phyloP scores from a whole-genome alignment of 192 early-diverging fungal genomes.

The Umbelopsis ramanniana region DNA sequence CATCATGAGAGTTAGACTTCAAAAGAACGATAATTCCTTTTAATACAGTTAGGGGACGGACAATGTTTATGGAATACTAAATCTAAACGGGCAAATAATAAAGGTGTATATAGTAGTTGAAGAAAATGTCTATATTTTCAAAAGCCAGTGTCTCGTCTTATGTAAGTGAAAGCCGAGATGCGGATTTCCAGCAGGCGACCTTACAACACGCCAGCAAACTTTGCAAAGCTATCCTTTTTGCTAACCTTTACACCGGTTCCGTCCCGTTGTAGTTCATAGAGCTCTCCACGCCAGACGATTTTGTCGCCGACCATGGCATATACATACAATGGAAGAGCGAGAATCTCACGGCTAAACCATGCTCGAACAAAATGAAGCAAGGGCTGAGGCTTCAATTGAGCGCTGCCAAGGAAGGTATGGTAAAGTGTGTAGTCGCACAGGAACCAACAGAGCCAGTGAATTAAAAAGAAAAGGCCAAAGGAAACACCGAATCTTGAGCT shows the following conservation, averaged over 20 bases:
- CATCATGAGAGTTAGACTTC: background rate
- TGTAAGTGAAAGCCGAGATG: background rate
- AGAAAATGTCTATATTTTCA: conserved; percentile 22
- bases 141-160: background rate
- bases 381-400: conserved; percentile 22
- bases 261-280: conserved; percentile 61
- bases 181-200: background rate
- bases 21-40: background rate
- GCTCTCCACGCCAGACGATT: conserved; percentile 87
- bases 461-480: conserved; percentile 33
- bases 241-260: conserved; percentile 60
- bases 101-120: conserved; percentile 10
- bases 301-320: conserved; percentile 82
- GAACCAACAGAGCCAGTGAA: conserved; percentile 38
- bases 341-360: conserved; percentile 84
- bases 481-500: conserved; percentile 45
- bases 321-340: conserved; percentile 82
- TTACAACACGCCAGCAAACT: conserved; percentile 8
- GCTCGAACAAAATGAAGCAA: conserved; percentile 60
- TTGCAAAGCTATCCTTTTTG: conserved; percentile 15
- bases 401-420: conserved; percentile 26
- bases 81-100: background rate
- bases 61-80: too few relatives aligned
- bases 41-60: too few relatives aligned
- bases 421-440: conserved; percentile 37